Conservation (phyloP, 176 grass and related monocot species). For the Echinochloa phyllopogon region DNA sequence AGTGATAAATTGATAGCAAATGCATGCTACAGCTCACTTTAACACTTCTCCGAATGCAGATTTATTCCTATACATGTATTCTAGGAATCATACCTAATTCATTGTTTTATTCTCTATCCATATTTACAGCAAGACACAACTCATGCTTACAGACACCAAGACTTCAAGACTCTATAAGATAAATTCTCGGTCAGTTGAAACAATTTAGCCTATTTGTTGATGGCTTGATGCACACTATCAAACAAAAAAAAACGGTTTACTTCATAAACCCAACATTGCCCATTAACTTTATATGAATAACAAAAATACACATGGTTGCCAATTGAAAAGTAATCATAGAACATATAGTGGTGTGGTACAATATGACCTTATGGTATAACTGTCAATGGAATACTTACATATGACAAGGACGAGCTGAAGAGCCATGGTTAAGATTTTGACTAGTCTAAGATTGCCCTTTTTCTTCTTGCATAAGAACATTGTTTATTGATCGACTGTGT, state of each 20-base stretch:
- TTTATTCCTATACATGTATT: background rate
- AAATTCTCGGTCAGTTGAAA: background rate
- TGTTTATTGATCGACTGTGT: background rate
- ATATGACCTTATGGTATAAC: background rate
- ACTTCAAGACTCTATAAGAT: background rate
- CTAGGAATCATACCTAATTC: background rate
- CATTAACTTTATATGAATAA: background rate
- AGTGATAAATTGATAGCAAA: background rate
- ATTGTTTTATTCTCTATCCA: background rate
- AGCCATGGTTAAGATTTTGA: constrained; percentile 44
- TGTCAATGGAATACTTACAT: constrained; percentile 53
- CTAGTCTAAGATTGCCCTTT: constrained; percentile 30
- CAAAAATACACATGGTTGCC: background rate
- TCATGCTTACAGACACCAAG: constrained; percentile 23
- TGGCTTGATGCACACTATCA: background rate
- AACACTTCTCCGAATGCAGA: background rate
- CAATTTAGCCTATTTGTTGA: background rate
- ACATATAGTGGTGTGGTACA: background rate
- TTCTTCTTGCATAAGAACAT: background rate
- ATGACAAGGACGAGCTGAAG: constrained; percentile 15
- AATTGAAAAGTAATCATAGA: background rate
- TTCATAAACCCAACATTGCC: constrained; percentile 1
- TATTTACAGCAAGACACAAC: constrained; percentile 11
- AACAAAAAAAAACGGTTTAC: background rate
- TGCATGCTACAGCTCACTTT: background rate